These are phyloP conservation scores for Cucurbita ficifolia DNA, from an alignment of 306 rosid species.

Conservation along the genomic window DNA sequence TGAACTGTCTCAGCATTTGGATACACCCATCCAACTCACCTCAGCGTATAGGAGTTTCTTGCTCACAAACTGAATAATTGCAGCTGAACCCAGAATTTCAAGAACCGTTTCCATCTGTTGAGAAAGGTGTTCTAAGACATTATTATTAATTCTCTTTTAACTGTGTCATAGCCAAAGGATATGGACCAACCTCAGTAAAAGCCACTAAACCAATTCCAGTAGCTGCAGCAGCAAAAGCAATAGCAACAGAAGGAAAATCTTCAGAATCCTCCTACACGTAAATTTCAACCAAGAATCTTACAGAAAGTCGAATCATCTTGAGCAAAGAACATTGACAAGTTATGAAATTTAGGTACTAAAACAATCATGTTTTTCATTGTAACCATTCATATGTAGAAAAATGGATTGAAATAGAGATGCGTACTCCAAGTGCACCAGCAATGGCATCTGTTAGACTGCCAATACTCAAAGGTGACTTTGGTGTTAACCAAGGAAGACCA, in stretches of 20 bases:
- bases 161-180: background rate
- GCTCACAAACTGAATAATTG: conserved; percentile 66
- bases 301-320: background rate
- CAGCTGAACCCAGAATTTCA: conserved; percentile 78
- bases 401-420: conserved; percentile 21
- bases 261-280: conserved; percentile 48
- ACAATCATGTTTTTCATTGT: background rate
- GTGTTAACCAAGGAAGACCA: conserved; percentile 73
- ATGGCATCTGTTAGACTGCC: conserved; percentile 49
- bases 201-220: conserved; percentile 55
- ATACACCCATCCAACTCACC: conserved; percentile 25
- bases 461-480: conserved; percentile 35
- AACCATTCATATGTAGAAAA: background rate
- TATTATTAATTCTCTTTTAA: background rate
- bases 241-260: conserved; percentile 37
- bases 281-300: conserved; percentile 8
- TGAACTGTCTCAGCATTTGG: background rate
- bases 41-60: conserved; percentile 78
- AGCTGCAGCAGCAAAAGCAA: conserved; percentile 62
- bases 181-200: conserved; percentile 49
- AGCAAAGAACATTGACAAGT: background rate
- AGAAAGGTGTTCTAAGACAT: background rate
- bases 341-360: background rate
- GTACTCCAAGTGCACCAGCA: conserved; percentile 53
- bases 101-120: conserved; percentile 75